Evolutionary conservation across 306 rosid species (phyloP), one percentile per base, ranked within the genome.

Genomic region (Rosa persica): DNA sequence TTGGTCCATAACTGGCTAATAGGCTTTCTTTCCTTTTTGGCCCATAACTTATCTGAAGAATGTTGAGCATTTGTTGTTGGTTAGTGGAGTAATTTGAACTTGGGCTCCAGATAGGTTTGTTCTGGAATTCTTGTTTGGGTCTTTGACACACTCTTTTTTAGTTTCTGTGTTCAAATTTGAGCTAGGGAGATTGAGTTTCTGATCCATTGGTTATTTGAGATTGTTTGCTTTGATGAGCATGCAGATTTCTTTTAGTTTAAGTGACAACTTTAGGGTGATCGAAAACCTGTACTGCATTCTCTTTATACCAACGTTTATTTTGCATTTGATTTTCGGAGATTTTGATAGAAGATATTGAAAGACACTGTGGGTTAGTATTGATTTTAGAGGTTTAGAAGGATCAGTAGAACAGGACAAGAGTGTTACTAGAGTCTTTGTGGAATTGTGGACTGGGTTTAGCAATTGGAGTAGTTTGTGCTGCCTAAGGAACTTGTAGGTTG

Each of bases 131-230:
- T 77, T 40, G 52, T 43, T 43, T 43, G 46, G 12, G 36, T 30
- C 36, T 30, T 30, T 30, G 36, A 30, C 36, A 30, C 36, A 2
- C n/a, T n/a, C 36, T 30, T 30, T 30, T 30, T 30, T 2, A 54
- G 64, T 79, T 78, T 62, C 36, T 81, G 76, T 51, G 76, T 70
- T 76, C 81, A 40, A 83, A 83, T 85, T 83, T 84, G 70, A 73
- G 77, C 48, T 66, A 76, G 48, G 65, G 60, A 38, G 78, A 76
- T 44, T 82, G 47, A 54, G 76, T 79, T 82, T 49, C 78, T 49
- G 76, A 73, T 44, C 76, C 38, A 27, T 67, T 12, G 74, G 80
- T 61, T 73, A 77, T 66, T 70, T 79, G 67, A 19, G 16, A n/a
- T 73, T 57, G 43, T 60, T 48, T 60, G 67, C 51, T 55, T 11